Percentiles rank a stretch among this genome's conserved stretches.
These are phyloP conservation scores for Vaccinium macrocarpon DNA, from an alignment of 148 eudicot genomes.

Conservation along the genomic window DNA sequence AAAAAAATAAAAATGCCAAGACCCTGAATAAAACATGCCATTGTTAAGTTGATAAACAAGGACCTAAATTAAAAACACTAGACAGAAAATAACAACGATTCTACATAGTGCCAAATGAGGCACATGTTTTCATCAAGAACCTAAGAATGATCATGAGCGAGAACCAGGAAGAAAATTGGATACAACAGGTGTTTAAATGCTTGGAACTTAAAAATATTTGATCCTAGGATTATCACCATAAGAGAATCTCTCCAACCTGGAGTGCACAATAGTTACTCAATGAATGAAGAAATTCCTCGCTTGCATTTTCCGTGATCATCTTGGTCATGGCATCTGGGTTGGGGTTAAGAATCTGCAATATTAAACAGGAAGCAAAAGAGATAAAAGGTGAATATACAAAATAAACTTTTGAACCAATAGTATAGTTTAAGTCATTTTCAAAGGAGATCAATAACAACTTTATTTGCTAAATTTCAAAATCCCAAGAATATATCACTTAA, in stretches of 20 bases:
- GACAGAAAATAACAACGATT: not conserved
- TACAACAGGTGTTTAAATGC: not conserved
- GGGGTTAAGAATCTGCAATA: conserved; percentile 87
- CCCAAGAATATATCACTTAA: not conserved
- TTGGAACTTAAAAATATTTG: not conserved
- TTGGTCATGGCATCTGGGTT: conserved; percentile 99
- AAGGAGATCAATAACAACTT: not conserved
- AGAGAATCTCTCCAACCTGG: conserved; percentile 47
- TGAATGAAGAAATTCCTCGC: conserved; percentile 88
- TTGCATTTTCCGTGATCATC: conserved; percentile 95
- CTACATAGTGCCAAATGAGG: not conserved
- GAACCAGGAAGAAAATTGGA: not conserved
- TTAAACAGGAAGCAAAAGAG: not conserved
- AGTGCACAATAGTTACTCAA: conserved; percentile 97
- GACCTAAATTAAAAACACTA: not conserved
- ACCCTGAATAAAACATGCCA: not conserved
- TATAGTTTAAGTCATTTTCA: not conserved
- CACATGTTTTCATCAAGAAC: not conserved
- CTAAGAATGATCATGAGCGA: not conserved
- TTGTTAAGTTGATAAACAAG: too few relatives aligned
- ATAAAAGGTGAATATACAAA: conserved; percentile 47
- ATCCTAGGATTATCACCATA: too few relatives aligned
- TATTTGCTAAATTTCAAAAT: not conserved
- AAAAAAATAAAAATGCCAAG: not conserved
- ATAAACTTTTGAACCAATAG: not conserved